Evolutionary conservation across 306 rosid genomes (phyloP).

Genomic region (Cucurbita ficifolia): DNA sequence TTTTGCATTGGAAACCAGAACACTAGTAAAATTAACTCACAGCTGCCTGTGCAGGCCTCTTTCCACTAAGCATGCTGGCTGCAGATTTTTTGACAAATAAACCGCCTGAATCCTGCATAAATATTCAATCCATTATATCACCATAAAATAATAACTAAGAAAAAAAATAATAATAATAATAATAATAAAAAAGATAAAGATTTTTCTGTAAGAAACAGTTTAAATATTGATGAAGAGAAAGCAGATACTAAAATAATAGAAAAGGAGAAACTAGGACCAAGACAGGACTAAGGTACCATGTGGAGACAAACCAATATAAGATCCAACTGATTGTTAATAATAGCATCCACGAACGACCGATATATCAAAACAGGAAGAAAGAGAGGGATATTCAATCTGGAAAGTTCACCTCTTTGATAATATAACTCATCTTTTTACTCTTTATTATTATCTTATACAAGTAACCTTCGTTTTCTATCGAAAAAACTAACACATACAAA

Average conservation of each 20-base stretch:
- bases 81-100: slow-evolving; percentile 70
- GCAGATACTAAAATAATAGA: neutral
- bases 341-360: neutral
- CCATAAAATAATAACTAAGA: neutral
- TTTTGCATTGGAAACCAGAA: neutral
- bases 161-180: neutral
- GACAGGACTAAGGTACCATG: neutral
- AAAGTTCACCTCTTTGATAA: neutral
- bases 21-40: slow-evolving; percentile 32
- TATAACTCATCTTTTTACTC: neutral
- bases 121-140: slow-evolving; percentile 2
- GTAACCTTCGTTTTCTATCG: neutral
- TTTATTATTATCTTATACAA: neutral
- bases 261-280: neutral
- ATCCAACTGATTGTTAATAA: neutral
- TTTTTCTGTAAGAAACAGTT: neutral
- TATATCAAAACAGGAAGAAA: neutral
- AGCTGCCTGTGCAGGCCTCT: slow-evolving; percentile 72
- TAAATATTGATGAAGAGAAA: neutral
- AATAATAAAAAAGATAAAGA: neutral
- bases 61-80: slow-evolving; percentile 99
- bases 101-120: slow-evolving; percentile 48
- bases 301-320: neutral
- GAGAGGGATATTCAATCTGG: neutral
- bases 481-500: neutral